These are phyloP conservation scores for Pythium diclinum DNA, from an alignment of 352 stramenopile species.

Conservation along the genomic window DNA sequence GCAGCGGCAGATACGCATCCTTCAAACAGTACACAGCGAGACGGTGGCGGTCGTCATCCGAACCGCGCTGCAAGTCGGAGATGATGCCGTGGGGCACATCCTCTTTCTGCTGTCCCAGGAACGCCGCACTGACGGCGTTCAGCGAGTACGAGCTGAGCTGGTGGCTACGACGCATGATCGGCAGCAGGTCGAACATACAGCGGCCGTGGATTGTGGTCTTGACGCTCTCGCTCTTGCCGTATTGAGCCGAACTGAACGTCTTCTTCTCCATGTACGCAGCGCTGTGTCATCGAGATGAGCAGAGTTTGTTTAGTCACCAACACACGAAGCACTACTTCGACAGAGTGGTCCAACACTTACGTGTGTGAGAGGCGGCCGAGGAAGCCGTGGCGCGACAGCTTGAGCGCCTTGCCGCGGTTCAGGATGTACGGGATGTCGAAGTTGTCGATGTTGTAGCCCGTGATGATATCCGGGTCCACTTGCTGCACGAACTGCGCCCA, in stretches of 20 bases:
- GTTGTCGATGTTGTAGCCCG: constrained; percentile 99
- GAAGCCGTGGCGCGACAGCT: constrained; percentile 64
- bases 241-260: constrained; percentile 97
- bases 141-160: constrained; percentile 99
- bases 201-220: constrained; percentile 98
- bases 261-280: constrained; percentile 94
- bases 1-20: constrained; percentile 95
- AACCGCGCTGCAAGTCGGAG: constrained; percentile 91
- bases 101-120: constrained; percentile 98
- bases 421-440: constrained; percentile 99
- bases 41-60: constrained; percentile 96
- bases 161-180: constrained; percentile 99
- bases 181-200: constrained; percentile 98
- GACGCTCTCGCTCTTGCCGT: constrained; percentile 97
- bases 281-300: constrained; percentile 4
- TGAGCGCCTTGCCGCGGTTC: constrained; percentile 95
- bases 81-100: constrained; percentile 99
- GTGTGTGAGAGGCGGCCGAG: constrained; percentile 89
- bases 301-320: background rate
- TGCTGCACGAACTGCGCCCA: constrained; percentile 96
- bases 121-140: constrained; percentile 98
- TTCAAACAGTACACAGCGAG: constrained; percentile 99
- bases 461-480: constrained; percentile 98
- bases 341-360: constrained; percentile 32
- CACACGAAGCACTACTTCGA: background rate